A percentile compares a stretch with the other conserved stretches of the same genome.
These are phyloP conservation scores for Starmerella khaoyaiensis DNA, from an alignment of 805 yeast species.

Conservation along the genomic window DNA sequence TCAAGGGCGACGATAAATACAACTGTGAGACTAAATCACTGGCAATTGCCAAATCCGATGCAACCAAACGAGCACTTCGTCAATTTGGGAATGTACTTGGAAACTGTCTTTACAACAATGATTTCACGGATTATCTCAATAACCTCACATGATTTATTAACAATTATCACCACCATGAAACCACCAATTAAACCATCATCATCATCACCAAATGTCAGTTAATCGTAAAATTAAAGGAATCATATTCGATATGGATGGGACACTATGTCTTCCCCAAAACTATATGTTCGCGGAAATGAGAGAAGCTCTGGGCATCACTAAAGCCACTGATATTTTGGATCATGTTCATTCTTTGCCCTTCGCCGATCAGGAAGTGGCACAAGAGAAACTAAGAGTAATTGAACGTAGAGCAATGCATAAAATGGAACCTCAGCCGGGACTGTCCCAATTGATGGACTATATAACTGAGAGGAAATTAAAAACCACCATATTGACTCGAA, in stretches of 20 bases:
- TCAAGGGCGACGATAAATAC: conserved; percentile 39
- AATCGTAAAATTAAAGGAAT: conserved; percentile 35
- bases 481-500: conserved; percentile 53
- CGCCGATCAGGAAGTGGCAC: conserved; percentile 34
- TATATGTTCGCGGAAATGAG: conserved; percentile 41
- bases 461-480: conserved; percentile 27
- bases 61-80: conserved; percentile 61
- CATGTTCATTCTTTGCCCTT: conserved; percentile 36
- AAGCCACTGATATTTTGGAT: conserved; percentile 40
- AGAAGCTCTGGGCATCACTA: conserved; percentile 39
- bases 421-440: conserved; percentile 40
- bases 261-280: conserved; percentile 49
- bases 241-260: conserved; percentile 73
- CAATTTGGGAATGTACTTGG: conserved; percentile 71
- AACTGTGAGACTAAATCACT: conserved; percentile 69
- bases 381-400: conserved; percentile 36
- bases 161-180: background rate
- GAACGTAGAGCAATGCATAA: conserved; percentile 50
- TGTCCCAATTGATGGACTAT: conserved; percentile 32
- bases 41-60: conserved; percentile 60
- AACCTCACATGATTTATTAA: background rate
- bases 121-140: conserved; percentile 15
- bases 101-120: conserved; percentile 29
- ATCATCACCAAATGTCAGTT: background rate
- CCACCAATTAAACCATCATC: background rate